Base-by-base conservation (phyloP, 208 protist genomes). In the Blechomonas ayalai region DNA sequence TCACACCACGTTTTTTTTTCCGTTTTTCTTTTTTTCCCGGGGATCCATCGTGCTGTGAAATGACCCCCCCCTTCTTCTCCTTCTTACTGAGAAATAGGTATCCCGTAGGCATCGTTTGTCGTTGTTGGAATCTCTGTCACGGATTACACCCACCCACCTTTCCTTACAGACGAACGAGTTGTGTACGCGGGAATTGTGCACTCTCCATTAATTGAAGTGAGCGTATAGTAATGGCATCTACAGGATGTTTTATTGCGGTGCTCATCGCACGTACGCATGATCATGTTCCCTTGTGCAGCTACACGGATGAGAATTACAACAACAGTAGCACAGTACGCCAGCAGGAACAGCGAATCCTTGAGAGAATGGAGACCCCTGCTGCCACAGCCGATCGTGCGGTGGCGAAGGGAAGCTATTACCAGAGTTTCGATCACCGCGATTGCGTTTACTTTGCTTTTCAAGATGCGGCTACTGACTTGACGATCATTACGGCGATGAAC, bases 391-490 rank as follows among this genome's bases (percentile, higher is more conserved):
- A 83, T 43, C 54, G 63, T 29, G 26, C 26, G 18, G 36, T 44
- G 3, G 57, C 68, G 0, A 66, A 62, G 36, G 85, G 82, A n/a
- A 86, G 75, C 57, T 83, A 84, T 52, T 94, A 94, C 57, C 77
- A 94, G 48, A 94, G 85, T 44, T 94, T 90, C 50, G 81, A 94
- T 42, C 77, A 94, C 62, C 76, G 80, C 19, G 78, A 94, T 48
- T 86, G 81, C 51, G 69, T 94, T 25, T 94, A 89, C 53, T 94
- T 90, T 66, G 85, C 79, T 10, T 90, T 94, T 35, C 81, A 90
- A 43, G 85, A 94, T 53, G 65, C 85, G 7, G 78, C 68, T 3
- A 94, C 78, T 3, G 67, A 89, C 48, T 49, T 94, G 26, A 90
- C 85, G n/a, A 64, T 94, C 18, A 79, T 94, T 29, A 65, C 76